Conservation (phyloP, 2,329 filamentous ascomycete genomes). For the Hypoxylon sp. region DNA sequence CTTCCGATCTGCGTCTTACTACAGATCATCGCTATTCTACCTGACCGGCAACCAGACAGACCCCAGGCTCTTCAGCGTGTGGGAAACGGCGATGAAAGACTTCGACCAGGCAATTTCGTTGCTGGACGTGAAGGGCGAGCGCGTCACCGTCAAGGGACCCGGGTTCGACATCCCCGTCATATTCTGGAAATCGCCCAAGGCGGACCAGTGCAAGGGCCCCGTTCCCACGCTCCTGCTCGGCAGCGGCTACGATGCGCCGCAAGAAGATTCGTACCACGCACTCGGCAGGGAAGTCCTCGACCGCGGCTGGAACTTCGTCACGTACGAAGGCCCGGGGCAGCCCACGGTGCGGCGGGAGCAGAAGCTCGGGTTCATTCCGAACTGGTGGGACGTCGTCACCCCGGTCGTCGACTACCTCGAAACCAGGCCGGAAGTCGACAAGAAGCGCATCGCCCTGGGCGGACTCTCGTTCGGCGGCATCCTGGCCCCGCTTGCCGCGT, state of each 20-base stretch:
- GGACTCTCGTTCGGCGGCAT: conserved; percentile 52
- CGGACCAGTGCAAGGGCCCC: conserved; percentile 8
- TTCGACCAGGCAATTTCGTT: conserved; percentile 56
- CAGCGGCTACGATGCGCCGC: conserved; percentile 54
- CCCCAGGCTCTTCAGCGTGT: conserved; percentile 55
- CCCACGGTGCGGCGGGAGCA: conserved; percentile 52
- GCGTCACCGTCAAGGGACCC: conserved; percentile 50
- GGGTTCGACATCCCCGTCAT: conserved; percentile 45
- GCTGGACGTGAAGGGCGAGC: conserved; percentile 54
- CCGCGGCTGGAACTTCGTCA: conserved; percentile 50
- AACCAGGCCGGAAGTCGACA: conserved; percentile 42
- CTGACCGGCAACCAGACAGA: conserved; percentile 57
- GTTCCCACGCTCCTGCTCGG: conserved; percentile 54
- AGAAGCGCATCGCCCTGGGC: conserved; percentile 44
- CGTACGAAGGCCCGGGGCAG: conserved; percentile 56
- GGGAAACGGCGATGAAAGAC: conserved; percentile 52
- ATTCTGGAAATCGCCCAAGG: conserved; percentile 36
- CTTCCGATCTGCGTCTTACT: conserved; percentile 59
- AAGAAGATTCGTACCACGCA: conserved; percentile 55
- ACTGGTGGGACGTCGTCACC: conserved; percentile 54
- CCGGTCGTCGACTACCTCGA: conserved; percentile 44
- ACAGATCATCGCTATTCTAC: conserved; percentile 58
- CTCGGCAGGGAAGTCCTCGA: conserved; percentile 49
- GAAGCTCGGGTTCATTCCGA: conserved; percentile 52
- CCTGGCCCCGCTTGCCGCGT: conserved; percentile 50